These are phyloP conservation scores for Tagetes patula DNA, from an alignment of 129 eudicot genomes.

Conservation along the genomic window DNA sequence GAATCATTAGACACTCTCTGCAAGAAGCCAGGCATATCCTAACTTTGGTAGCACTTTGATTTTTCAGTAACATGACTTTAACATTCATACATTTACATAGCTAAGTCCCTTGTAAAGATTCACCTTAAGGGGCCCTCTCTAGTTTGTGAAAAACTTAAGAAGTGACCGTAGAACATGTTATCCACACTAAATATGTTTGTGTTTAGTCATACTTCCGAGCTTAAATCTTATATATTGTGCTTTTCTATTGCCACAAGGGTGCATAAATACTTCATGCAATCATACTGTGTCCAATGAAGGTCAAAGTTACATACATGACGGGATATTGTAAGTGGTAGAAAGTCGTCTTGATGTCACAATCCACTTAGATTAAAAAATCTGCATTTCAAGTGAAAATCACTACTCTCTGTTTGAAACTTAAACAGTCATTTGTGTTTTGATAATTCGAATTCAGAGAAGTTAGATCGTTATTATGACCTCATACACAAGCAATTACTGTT, in stretches of 20 bases:
- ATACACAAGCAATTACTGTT: too few relatives aligned
- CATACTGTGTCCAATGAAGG: slow-evolving; percentile 2
- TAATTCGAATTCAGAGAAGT: too few relatives aligned
- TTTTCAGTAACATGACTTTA: not conserved
- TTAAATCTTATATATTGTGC: not conserved
- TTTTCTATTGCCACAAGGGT: not conserved
- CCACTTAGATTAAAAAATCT: not conserved
- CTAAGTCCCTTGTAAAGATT: slow-evolving; percentile 6
- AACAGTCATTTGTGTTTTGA: not conserved
- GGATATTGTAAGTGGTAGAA: not conserved
- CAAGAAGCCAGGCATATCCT: not conserved
- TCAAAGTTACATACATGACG: not conserved
- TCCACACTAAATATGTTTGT: slow-evolving; percentile 10
- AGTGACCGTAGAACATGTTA: not conserved
- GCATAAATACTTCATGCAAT: not conserved
- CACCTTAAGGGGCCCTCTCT: not conserved
- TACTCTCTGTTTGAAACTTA: not conserved
- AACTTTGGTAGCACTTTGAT: slow-evolving; percentile 4
- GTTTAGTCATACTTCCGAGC: slow-evolving; percentile 2
- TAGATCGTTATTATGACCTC: too few relatives aligned
- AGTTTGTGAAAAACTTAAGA: not conserved
- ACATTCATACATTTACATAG: not conserved
- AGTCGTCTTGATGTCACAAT: not conserved
- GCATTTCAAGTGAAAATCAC: not conserved
- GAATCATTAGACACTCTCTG: not conserved